Percentiles rank a stretch among this genome's conserved stretches.
Evolutionary conservation across 495 filamentous ascomycete species (phyloP).

Genomic region (Neurospora sp.): DNA sequence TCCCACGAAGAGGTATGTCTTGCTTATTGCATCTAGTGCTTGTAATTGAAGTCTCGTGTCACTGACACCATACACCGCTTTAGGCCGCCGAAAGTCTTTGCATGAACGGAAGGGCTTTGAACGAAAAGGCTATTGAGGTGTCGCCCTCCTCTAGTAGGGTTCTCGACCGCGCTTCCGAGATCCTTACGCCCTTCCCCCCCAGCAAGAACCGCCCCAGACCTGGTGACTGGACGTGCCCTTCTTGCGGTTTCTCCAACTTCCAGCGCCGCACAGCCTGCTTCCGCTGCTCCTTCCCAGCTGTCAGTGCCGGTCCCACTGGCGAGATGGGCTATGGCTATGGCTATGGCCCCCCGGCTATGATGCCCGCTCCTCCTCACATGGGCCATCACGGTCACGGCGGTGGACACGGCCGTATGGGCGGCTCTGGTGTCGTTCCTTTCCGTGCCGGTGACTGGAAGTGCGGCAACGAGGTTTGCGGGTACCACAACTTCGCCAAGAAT

Average conservation of each 20-base stretch:
- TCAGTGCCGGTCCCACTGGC: constrained; percentile 61
- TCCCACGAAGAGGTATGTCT: constrained; percentile 93
- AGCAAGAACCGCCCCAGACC: constrained; percentile 97
- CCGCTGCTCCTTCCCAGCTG: constrained; percentile 94
- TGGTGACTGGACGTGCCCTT: constrained; percentile 98
- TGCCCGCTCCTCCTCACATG: constrained; percentile 71
- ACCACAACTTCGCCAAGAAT: constrained; percentile 99
- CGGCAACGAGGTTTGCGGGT: constrained; percentile 93
- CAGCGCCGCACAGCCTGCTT: constrained; percentile 97
- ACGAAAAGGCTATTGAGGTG: constrained; percentile 97
- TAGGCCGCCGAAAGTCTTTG: constrained; percentile 92
- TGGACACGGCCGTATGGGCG: constrained; percentile 59
- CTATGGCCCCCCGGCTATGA: constrained; percentile 68
- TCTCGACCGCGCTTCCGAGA: constrained; percentile 87
- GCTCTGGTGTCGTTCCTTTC: constrained; percentile 88
- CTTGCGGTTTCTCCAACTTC: constrained; percentile 88
- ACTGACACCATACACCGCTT: constrained; percentile 5
- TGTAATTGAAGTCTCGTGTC: background rate
- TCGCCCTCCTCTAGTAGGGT: constrained; percentile 93
- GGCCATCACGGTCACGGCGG: constrained; percentile 68
- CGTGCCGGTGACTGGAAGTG: constrained; percentile 98
- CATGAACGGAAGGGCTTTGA: constrained; percentile 97
- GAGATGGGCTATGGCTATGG: constrained; percentile 65
- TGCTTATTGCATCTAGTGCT: background rate
- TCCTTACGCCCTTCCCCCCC: constrained; percentile 91